Percentiles rank a stretch among this genome's conserved stretches.
These are phyloP conservation scores for Dinochytrium kinnereticum DNA, from an alignment of 371 early-diverging fungal species.

Conservation along the genomic window DNA sequence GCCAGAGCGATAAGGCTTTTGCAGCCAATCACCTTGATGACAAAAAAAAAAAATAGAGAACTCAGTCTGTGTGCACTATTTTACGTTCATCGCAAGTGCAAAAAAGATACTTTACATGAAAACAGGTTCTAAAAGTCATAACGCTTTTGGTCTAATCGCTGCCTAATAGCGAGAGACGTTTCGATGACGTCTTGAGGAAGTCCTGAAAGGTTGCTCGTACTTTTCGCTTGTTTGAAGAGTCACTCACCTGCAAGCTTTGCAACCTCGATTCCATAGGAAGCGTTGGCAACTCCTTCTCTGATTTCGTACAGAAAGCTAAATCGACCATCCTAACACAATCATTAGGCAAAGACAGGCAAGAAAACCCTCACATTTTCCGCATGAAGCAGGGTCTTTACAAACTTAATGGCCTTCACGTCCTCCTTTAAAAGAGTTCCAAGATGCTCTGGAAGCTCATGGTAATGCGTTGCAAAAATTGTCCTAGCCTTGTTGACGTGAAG, in stretches of 20 bases:
- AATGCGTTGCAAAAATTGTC: conserved; percentile 95
- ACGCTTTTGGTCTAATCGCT: neutral
- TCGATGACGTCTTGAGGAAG: conserved; percentile 3
- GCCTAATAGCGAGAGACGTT: neutral
- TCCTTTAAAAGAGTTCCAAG: neutral
- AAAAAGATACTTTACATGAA: too few species aligned
- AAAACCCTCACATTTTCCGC: conserved; percentile 4
- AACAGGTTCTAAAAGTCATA: too few species aligned
- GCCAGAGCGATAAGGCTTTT: too few species aligned
- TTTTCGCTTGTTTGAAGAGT: too few species aligned
- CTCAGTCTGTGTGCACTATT: too few species aligned
- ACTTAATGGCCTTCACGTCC: conserved; percentile 13
- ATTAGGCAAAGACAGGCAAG: neutral
- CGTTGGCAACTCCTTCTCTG: conserved; percentile 25
- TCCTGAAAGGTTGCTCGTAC: too few species aligned
- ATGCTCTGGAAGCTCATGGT: conserved; percentile 75
- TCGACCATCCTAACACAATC: conserved; percentile 14
- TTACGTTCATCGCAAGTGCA: too few species aligned
- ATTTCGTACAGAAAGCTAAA: conserved; percentile 23
- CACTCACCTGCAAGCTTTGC: conserved; percentile 28
- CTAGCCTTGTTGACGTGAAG: conserved; percentile 65
- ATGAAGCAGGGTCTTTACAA: conserved; percentile 31
- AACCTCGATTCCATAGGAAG: conserved; percentile 32
- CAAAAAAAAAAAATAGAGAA: too few species aligned
- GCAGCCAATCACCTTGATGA: too few species aligned